Conservation (phyloP, 208 protist species). For the Trypanosoma theileri region DNA sequence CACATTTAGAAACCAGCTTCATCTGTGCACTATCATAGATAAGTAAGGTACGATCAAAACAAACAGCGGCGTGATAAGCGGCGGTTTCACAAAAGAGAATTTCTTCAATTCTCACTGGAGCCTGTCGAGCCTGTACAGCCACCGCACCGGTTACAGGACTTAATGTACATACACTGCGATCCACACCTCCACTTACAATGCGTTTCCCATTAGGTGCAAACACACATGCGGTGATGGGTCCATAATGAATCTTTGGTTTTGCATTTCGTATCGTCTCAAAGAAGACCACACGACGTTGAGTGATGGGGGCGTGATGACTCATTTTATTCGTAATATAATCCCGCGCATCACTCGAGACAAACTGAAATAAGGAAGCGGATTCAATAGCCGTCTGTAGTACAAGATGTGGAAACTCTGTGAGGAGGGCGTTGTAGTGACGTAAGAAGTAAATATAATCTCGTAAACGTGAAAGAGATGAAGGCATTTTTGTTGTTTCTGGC, state of each 20-base stretch:
- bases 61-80: conserved; percentile 63
- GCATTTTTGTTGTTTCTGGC: neutral
- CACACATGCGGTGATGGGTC: conserved; percentile 36
- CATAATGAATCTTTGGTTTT: conserved; percentile 39
- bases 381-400: conserved; percentile 59
- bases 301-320: conserved; percentile 18
- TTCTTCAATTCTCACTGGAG: conserved; percentile 29
- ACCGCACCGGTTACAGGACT: conserved; percentile 34
- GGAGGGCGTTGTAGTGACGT: conserved; percentile 47
- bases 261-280: conserved; percentile 22
- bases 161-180: conserved; percentile 60
- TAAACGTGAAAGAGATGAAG: conserved; percentile 36
- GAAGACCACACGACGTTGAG: conserved; percentile 19
- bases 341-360: conserved; percentile 32
- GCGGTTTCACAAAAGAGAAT: conserved; percentile 49
- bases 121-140: conserved; percentile 41
- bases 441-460: conserved; percentile 80
- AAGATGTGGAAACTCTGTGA: conserved; percentile 56
- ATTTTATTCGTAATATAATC: conserved; percentile 33
- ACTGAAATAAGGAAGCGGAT: conserved; percentile 20
- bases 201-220: conserved; percentile 48
- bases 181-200: conserved; percentile 49
- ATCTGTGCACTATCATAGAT: conserved; percentile 70
- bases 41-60: conserved; percentile 63
- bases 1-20: conserved; percentile 58